Percentiles rank a stretch among this genome's conserved stretches.
These are phyloP conservation scores for Hygrophorus pudorinus DNA, from an alignment of 768 basidiomycete species.

Conservation along the genomic window DNA sequence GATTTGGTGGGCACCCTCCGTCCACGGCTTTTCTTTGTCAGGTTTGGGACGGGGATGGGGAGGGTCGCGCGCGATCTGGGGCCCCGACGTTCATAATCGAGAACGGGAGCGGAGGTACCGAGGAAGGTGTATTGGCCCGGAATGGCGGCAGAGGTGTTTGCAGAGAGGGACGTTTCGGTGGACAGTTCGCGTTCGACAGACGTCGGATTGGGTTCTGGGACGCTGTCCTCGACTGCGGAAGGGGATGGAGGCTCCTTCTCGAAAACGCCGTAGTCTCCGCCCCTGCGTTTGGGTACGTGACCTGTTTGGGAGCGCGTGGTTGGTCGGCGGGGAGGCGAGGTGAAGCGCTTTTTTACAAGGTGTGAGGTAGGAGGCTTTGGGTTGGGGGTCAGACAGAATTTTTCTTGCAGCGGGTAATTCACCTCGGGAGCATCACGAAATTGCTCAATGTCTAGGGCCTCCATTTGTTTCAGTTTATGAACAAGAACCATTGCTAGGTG, in stretches of 20 bases:
- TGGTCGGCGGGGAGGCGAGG: constrained; percentile 15
- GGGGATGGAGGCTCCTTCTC: neutral
- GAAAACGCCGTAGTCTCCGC: neutral
- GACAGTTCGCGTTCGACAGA: neutral
- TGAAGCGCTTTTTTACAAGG: constrained; percentile 2
- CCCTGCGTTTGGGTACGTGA: neutral
- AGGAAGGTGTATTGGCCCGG: constrained; percentile 8
- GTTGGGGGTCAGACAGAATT: too few relatives aligned
- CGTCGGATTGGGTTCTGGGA: neutral
- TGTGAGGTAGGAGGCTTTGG: too few relatives aligned
- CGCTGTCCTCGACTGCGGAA: neutral
- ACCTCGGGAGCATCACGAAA: neutral
- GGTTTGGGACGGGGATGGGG: constrained; percentile 64
- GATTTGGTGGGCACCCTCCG: constrained; percentile 58
- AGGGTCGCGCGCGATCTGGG: constrained; percentile 45
- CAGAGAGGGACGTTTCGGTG: neutral
- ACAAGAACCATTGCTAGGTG: constrained; percentile 14
- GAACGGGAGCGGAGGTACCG: constrained; percentile 8
- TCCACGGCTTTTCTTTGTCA: constrained; percentile 75
- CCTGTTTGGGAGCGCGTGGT: constrained; percentile 27
- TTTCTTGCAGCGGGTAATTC: too few relatives aligned
- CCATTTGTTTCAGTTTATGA: constrained; percentile 14
- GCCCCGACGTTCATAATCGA: constrained; percentile 32
- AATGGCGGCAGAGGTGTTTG: neutral
- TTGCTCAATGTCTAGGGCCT: constrained; percentile 9